Evolutionary conservation across 257 asterid genomes (phyloP), one percentile per base, ranked within the genome.

Genomic region (Lithospermum erythrorhizon): DNA sequence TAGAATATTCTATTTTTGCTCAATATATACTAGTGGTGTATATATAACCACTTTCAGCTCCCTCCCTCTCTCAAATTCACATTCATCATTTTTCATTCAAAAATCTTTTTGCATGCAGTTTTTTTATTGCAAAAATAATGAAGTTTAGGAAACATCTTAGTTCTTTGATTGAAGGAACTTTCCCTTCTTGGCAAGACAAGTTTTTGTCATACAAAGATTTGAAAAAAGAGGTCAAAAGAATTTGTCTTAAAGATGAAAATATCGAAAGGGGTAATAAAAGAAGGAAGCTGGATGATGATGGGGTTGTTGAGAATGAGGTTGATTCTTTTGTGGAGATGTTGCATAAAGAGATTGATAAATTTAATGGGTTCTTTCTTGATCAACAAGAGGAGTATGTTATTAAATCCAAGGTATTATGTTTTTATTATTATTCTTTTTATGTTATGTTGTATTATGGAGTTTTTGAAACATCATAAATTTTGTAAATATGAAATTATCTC

Each of bases 161-260:
- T 32, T 45, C 61, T 1, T 54, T 55, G 61, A 77, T 77, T 14
- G 82, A 77, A 32, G 76, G 70, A 27, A 68, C 68, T 0, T 22
- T 73, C 14, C 82, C 82, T 24, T 76, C 73, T 21, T 77, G 79
- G 82, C 66, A 49, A 55, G 74, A 68, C 63, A 70, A 73, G 57
- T 77, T 77, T 37, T 70, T 73, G 72, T 57, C 59, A 11, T 77
- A 77, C 63, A 77, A 77, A 54, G 74, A 70, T 51, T 57, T 77
- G 62, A 77, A 77, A 65, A 61, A 70, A 49, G 73, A 70, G 63
- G 70, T 77, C 57, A 77, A 70, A 27, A 53, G 70, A 24, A 70
- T 73, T 6, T 67, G 73, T 48, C 74, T 79, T 58, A 64, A 67
- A 20, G 56, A 55, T 15, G 73, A 16, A 13, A 25, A 14, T 22